Evolutionary conservation across 2,329 filamentous ascomycete species (phyloP).

Genomic region (Epichloe sp.): DNA sequence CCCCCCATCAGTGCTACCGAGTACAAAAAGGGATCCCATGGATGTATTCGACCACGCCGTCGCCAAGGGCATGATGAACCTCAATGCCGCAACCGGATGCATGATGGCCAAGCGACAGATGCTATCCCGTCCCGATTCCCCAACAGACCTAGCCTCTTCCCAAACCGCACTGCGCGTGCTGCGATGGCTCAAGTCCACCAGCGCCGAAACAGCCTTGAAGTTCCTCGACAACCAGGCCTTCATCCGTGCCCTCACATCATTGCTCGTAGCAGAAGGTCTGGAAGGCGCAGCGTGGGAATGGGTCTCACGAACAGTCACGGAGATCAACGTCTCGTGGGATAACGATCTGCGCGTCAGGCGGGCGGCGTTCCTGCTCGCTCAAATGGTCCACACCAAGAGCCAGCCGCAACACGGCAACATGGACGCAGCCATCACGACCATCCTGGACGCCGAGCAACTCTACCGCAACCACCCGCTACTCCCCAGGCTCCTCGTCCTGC

Average conservation of each 20-base stretch:
- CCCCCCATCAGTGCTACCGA: conserved; percentile 3
- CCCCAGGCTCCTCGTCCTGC: conserved; percentile 22
- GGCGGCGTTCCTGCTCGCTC: conserved; percentile 21
- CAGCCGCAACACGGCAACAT: conserved; percentile 27
- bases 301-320: conserved; percentile 29
- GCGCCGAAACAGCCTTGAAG: conserved; percentile 29
- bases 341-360: conserved; percentile 14
- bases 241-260: conserved; percentile 29
- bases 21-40: conserved; percentile 30
- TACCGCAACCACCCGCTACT: conserved; percentile 24
- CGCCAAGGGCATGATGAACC: conserved; percentile 42
- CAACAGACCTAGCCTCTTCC: conserved; percentile 23
- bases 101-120: conserved; percentile 33
- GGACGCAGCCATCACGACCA: conserved; percentile 34
- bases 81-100: conserved; percentile 39
- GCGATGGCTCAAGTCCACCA: conserved; percentile 40
- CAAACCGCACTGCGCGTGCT: conserved; percentile 35
- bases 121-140: conserved; percentile 15
- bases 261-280: conserved; percentile 38
- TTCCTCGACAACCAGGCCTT: conserved; percentile 31
- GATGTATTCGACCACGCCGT: conserved; percentile 44
- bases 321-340: conserved; percentile 9
- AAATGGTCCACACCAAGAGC: conserved; percentile 30
- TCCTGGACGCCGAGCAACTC: conserved; percentile 32
- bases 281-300: conserved; percentile 41